Conservation (phyloP, 768 basidiomycete species). For the Mycena crocata region DNA sequence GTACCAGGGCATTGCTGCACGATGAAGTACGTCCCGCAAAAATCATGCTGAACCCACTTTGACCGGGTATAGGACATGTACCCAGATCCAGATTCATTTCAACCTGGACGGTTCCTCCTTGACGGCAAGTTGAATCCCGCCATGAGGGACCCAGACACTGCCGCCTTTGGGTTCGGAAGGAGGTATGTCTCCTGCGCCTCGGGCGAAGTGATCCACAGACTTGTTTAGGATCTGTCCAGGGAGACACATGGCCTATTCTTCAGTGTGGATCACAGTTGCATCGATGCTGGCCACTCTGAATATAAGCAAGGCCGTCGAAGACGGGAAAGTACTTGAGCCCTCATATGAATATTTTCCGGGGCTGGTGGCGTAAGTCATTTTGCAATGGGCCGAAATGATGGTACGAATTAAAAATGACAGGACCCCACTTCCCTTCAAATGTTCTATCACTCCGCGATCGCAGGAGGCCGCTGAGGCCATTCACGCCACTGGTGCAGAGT, state of each 20-base stretch:
- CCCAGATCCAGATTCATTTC: conserved; percentile 49
- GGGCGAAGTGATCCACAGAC: not conserved
- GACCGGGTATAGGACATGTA: conserved; percentile 37
- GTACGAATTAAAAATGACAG: not conserved
- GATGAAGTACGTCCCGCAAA: conserved; percentile 13
- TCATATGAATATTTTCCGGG: conserved; percentile 2
- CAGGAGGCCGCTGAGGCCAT: no score
- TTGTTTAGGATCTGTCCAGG: not conserved
- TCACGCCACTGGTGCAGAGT: no score
- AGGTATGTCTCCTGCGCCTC: conserved; percentile 18
- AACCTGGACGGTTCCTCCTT: conserved; percentile 50
- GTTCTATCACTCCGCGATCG: not conserved
- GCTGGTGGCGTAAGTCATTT: not conserved
- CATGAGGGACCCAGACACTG: conserved; percentile 20
- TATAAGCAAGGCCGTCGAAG: not conserved
- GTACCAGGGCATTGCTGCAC: conserved; percentile 24
- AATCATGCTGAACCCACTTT: not conserved
- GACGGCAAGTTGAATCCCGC: conserved; percentile 35
- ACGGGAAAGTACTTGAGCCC: not conserved
- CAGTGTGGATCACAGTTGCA: not conserved
- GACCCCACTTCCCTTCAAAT: not conserved
- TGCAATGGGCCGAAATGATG: not conserved
- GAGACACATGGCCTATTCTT: not conserved
- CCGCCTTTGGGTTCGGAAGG: conserved; percentile 39
- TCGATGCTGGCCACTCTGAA: conserved; percentile 4